A percentile compares a stretch with the other conserved stretches of the same genome.
phyloP scores from a whole-genome alignment of 495 filamentous ascomycete species.

The Penicillium egyptiacum region DNA sequence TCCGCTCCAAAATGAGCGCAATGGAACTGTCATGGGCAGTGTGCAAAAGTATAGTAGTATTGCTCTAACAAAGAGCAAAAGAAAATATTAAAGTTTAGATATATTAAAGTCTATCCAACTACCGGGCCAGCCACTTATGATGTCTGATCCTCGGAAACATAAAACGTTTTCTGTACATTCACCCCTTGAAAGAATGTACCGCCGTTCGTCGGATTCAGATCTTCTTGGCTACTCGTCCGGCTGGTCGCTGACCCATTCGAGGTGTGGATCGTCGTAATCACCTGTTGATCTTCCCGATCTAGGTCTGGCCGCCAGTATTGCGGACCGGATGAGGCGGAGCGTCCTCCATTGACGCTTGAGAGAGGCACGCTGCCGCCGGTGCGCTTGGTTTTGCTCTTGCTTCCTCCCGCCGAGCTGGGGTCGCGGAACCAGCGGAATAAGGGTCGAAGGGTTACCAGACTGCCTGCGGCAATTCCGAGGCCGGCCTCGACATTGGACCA shows the following conservation, averaged over 20 bases:
- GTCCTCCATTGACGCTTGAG: slow-evolving; percentile 32
- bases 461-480: slow-evolving; percentile 49
- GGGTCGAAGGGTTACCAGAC: slow-evolving; percentile 48
- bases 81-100: neutral
- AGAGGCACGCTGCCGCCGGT: slow-evolving; percentile 36
- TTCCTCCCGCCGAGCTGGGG: slow-evolving; percentile 29
- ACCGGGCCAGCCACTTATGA: neutral
- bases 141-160: slow-evolving; percentile 32
- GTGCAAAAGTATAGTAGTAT: neutral
- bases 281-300: slow-evolving; percentile 27
- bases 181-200: slow-evolving; percentile 31
- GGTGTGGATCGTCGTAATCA: slow-evolving; percentile 37
- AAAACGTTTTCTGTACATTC: slow-evolving; percentile 44
- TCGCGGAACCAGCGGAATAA: slow-evolving; percentile 49
- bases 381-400: slow-evolving; percentile 25
- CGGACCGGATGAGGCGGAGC: slow-evolving; percentile 23
- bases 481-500: slow-evolving; percentile 50
- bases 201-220: slow-evolving; percentile 35
- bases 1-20: no score
- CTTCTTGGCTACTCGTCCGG: slow-evolving; percentile 40
- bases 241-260: slow-evolving; percentile 25
- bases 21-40: neutral
- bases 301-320: slow-evolving; percentile 40
- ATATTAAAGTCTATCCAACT: neutral
- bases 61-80: neutral